Evolutionary conservation across 208 protist genomes (phyloP).

Genomic region (Leishmania major): DNA sequence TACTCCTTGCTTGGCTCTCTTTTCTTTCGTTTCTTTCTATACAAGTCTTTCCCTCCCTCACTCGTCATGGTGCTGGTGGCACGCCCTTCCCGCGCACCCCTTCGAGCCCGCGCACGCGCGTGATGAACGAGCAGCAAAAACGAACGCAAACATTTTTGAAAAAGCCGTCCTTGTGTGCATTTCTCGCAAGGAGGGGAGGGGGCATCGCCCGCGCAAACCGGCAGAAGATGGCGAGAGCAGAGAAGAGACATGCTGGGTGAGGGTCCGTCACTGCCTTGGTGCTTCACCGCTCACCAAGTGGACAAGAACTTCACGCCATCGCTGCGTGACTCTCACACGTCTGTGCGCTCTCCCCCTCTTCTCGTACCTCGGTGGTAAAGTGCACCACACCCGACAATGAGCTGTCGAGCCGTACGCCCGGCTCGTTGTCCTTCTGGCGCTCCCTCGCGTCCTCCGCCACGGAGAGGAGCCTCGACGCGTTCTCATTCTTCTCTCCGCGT

Average conservation of each 20-base stretch:
- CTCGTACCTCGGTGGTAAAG: not conserved
- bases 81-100: slow-evolving; percentile 5
- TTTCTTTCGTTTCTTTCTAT: slow-evolving; percentile 6
- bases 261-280: not conserved
- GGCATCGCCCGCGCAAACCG: not conserved
- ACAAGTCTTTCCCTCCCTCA: not conserved
- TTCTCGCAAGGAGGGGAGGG: not conserved
- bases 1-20: not conserved
- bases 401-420: not conserved
- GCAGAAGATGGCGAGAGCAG: not conserved
- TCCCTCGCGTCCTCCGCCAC: not conserved
- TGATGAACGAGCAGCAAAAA: not conserved
- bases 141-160: not conserved
- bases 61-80: not conserved
- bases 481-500: not conserved
- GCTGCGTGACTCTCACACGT: not conserved
- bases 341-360: not conserved
- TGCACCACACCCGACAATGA: not conserved
- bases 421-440: not conserved
- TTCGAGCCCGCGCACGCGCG: not conserved
- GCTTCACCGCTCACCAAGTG: not conserved
- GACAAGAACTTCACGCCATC: not conserved
- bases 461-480: not conserved
- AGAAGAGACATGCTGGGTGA: not conserved
- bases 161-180: not conserved